Base-by-base conservation (phyloP, 73 alveolate species). In the Paramecium sexaurelia region DNA sequence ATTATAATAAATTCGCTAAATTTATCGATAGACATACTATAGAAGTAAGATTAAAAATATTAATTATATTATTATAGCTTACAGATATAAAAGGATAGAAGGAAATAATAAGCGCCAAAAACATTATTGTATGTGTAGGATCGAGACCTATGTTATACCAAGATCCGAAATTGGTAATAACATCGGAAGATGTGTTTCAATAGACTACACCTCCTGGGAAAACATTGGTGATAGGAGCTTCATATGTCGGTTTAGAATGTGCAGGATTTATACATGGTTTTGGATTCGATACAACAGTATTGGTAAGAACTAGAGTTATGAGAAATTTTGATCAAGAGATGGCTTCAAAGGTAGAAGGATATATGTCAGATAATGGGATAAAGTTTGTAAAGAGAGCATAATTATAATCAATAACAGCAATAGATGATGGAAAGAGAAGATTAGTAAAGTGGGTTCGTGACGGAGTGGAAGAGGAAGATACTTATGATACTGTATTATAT, bases 161-260 rank as follows among this genome's bases (percentile, higher is more conserved):
- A 69, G 87, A 83, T 84, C 96, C 96, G 37, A 92, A 92, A 51
- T 93, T 85, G 66, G 92, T 92, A 9, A 83, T 93, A n/a, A 83
- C 96, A 36, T 94, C 99, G 92, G 99, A 98, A 93, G 99, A 98
- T 95, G 92, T 98, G 69, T 98, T 98, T 95, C 92, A 97, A 85
- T 37, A 96, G 96, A 93, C 96, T 55, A 95, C 85, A 15, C 95
- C 99, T 2, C 99, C 99, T 4, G 99, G 99, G 47, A 96, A 97
- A 87, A 97, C 99, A 15, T 94, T 98, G 24, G 99, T 98, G 35
- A 98, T 98, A 36, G 99, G 99, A 8, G 99, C 99, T 8, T 96
- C 99, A 24, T 98, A 98, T 94, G 98, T 98, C 11, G 96, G 91
- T 45, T 37, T 94, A 87, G 99, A 98, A 93, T 98, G 99, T 88